Evolutionary conservation across 306 rosid species (phyloP), one percentile per base, ranked within the genome.

Genomic region (Cyclanthera cordifolia): DNA sequence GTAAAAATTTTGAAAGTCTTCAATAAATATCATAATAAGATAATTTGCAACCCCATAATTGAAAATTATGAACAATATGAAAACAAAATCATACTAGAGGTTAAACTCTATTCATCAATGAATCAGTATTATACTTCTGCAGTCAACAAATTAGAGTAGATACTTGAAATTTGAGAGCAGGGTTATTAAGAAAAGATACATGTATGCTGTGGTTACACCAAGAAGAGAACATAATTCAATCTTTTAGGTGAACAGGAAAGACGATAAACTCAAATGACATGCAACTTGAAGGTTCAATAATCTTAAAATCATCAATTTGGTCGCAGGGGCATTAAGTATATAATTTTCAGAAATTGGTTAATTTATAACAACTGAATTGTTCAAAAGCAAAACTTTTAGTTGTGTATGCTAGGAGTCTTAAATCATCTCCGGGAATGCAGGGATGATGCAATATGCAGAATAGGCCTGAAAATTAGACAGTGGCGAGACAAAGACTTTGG

Each of bases 151-250:
- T 3, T 61, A 11, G 0, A 63, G 30, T 2, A 5, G 7, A 37
- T 12, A 37, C 16, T 20, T 1, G 1, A 9, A 37, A n/a, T 60
- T 34, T 60, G 24, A 34, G 47, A 32, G 52, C 16, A 19, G 25
- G 32, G 48, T 20, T 19, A 37, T 37, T 34, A 17, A 63, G 51
- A 37, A 49, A 37, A 37, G 48, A 60, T 60, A 32, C 20, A 39
- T 61, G 50, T 39, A 39, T 61, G 50, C 37, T 61, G 68, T 21
- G 69, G 52, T 20, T 63, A 10, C 53, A 63, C 52, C 32, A 12
- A 39, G 52, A 63, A 21, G 34, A 20, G 30, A 5, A 39, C 34
- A 41, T 19, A 19, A 13, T 6, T 14, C 0, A 41, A 41, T 63
- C 69, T 39, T 20, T 11, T 11, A 41, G 34, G 49, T 60, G 49